Base-by-base conservation (phyloP, 331 rosid genomes). In the Pyrus hybrid region DNA sequence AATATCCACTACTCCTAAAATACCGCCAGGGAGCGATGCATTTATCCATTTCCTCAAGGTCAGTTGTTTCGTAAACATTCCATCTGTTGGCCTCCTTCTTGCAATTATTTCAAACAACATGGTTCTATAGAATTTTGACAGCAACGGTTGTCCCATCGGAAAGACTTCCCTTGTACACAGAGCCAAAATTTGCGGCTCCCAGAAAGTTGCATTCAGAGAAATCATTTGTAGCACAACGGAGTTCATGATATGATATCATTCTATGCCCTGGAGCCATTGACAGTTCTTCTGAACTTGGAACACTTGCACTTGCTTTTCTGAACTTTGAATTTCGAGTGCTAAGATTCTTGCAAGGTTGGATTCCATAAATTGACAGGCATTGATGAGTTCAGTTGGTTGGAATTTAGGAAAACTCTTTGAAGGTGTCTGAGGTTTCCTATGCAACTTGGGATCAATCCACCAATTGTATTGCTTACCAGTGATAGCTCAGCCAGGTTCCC, bases 151-250 rank as follows among this genome's bases (percentile, higher is more conserved):
- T 53, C 3, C 49, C 72, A 4, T 71, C 60, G 26, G 47, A 13
- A 18, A 78, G 26, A 6, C n/a, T 45, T 20, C 76, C 81, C 70
- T 63, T 77, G 35, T 69, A 70, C 4, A 77, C 60, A 7, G 53
- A 71, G 5, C 77, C 77, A 72, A 63, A 78, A 33, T 68, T 28
- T 35, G 73, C 77, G 12, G 0, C 25, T 33, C 82, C 77, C 3
- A 78, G 61, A 61, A 72, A 54, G 72, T 35, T 78, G 21, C 63
- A 35, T 64, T 32, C 72, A 18, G 14, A 32, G 25, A 78, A 71
- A 12, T 66, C 67, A n/a, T 66, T 67, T 21, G 73, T 66, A 21
- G 79, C 76, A 14, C 25, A 16, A 14, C 23, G 25, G 20, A 72
- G 67, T 26, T 72, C 76, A 2, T 37, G 30, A 43, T 72, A 23